These are phyloP conservation scores for Zoysia japonica DNA, from an alignment of 176 grass and related monocot genomes.

Conservation along the genomic window DNA sequence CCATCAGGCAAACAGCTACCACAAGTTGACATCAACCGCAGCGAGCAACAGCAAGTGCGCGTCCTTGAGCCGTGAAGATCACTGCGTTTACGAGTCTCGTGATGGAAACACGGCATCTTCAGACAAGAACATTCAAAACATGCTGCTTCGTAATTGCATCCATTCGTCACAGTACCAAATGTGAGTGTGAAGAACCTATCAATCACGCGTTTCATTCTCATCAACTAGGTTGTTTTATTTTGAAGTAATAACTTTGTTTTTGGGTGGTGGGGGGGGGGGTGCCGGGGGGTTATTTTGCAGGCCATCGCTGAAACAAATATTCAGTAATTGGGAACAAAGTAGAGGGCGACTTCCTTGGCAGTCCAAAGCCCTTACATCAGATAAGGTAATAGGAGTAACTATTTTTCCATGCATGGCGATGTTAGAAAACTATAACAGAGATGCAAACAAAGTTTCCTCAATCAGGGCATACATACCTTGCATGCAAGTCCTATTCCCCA, in stretches of 20 bases:
- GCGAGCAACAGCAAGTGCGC: slow-evolving; percentile 25
- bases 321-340: slow-evolving; percentile 49
- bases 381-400: slow-evolving; percentile 19
- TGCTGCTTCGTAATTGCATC: slow-evolving; percentile 3
- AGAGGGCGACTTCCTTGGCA: slow-evolving; percentile 31
- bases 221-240: neutral
- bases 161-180: slow-evolving; percentile 30
- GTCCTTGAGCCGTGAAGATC: slow-evolving; percentile 27
- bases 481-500: neutral
- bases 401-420: neutral
- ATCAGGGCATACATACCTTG: neutral
- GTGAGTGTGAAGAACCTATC: slow-evolving; percentile 30
- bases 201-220: neutral
- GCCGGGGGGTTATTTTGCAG: slow-evolving; percentile 27
- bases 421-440: neutral
- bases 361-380: slow-evolving; percentile 5
- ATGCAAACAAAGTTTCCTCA: slow-evolving; percentile 17
- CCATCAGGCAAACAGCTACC: slow-evolving; percentile 18
- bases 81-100: slow-evolving; percentile 20
- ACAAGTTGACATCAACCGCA: slow-evolving; percentile 38
- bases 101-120: slow-evolving; percentile 32
- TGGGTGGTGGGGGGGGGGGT: no score
- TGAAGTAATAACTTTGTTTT: neutral
- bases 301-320: slow-evolving; percentile 32
- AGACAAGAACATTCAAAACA: neutral